Percentiles rank a stretch among this genome's conserved stretches.
Conservation (phyloP, 192 early-diverging fungal genomes). For the Irineochytrium annulatum region DNA sequence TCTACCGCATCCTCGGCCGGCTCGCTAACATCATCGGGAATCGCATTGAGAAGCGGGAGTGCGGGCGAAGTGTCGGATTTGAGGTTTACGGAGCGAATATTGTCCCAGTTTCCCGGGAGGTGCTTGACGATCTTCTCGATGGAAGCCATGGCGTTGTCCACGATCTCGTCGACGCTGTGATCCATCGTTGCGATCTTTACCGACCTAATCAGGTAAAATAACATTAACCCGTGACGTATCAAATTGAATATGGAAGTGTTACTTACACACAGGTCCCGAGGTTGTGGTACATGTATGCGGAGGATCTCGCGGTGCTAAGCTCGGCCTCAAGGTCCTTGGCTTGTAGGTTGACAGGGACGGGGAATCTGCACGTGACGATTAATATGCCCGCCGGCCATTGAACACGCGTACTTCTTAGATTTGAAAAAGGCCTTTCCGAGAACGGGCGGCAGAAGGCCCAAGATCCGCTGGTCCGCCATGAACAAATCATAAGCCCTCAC, state of each 20-base stretch:
- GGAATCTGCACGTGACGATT: conserved; percentile 45
- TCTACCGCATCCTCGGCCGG: too few relatives aligned
- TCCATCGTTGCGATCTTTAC: conserved; percentile 68
- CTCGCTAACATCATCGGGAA: too few relatives aligned
- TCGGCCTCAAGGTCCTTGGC: conserved; percentile 57
- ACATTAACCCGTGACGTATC: neutral
- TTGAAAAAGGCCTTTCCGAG: conserved; percentile 81
- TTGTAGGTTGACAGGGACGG: conserved; percentile 67
- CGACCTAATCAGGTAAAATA: conserved; percentile 42
- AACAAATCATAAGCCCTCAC: conserved; percentile 78
- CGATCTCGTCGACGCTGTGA: conserved; percentile 55
- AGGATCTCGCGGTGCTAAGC: conserved; percentile 51
- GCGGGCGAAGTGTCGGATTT: conserved; percentile 75
- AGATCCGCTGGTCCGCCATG: conserved; percentile 78
- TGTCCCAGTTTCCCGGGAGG: conserved; percentile 72
- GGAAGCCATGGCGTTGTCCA: conserved; percentile 71
- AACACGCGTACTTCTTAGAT: conserved; percentile 66
- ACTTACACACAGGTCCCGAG: conserved; percentile 61
- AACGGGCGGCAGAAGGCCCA: conserved; percentile 68
- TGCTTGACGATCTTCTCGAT: conserved; percentile 57
- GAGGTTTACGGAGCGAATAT: conserved; percentile 80
- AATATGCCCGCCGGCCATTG: conserved; percentile 10
- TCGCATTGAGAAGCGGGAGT: conserved; percentile 77
- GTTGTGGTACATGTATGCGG: conserved; percentile 61
- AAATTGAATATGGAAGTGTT: conserved; percentile 20